Evolutionary conservation across 2,329 filamentous ascomycete genomes (phyloP), one percentile per base, ranked within the genome.

Genomic region (Pseudogymnoascus sp.): DNA sequence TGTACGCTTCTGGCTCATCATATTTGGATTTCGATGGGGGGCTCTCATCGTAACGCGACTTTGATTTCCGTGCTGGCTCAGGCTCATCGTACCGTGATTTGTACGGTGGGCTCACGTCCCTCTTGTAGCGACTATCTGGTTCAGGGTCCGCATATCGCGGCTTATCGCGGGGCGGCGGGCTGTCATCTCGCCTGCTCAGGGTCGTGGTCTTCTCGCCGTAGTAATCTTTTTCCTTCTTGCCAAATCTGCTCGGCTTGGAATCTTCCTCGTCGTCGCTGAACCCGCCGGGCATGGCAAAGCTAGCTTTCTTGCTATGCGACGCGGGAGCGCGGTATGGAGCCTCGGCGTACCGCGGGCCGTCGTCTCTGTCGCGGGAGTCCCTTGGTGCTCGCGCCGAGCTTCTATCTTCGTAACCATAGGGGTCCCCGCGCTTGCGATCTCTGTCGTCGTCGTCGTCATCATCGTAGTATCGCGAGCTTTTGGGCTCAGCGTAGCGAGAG

Each of bases 281-380:
- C 33, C 57, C 57, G 11, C 57, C 57, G 17, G 57, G 57, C 57
- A 39, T 59, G 31, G 57, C 35, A 26, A 59, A 59, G 8, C 35
- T 59, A 59, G 57, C 57, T 11, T 24, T 59, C 35, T 59, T 59
- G 21, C 15, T 39, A 26, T 59, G 37, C 57, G 33, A 40, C 57
- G 57, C 21, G 21, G 33, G 21, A 39, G 57, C 35, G 37, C 37
- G 37, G 35, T 39, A 39, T 40, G 57, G 33, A 37, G 33, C 57
- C 57, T 40, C 37, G 57, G 57, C 57, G 37, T 59, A 39, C 35
- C 17, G 57, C 13, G 57, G 57, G 17, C 26, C 57, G 35, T 59
- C 57, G n/a, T 59, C 57, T 59, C 35, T 59, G 35, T 39, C 57
- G 57, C 57, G 35, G 5, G 57, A 11, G 7, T 58, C 57, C 26